phyloP scores from a whole-genome alignment of 208 protist species.

The Wallacemonas collosoma region DNA sequence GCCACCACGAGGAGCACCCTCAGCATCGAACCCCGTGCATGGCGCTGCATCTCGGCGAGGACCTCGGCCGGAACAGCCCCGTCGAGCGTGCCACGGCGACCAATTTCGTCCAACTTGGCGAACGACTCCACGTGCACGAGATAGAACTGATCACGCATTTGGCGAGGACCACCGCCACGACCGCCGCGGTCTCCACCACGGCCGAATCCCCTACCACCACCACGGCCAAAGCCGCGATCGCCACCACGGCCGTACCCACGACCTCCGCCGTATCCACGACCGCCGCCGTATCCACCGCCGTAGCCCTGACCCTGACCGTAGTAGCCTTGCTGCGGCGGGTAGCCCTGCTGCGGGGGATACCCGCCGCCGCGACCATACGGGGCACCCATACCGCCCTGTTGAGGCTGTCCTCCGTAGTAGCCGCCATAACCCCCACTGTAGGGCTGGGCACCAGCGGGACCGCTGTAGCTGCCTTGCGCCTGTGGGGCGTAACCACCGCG shows the following conservation, averaged over 20 bases:
- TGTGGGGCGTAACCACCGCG: background rate
- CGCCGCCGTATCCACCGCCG: constrained; percentile 16
- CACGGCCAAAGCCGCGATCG: constrained; percentile 25
- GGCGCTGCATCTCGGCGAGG: constrained; percentile 36
- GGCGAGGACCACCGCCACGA: constrained; percentile 20
- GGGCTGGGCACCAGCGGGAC: background rate
- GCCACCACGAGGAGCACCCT: constrained; percentile 64
- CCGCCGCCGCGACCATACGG: constrained; percentile 6
- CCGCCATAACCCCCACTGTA: constrained; percentile 23
- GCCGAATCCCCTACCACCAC: constrained; percentile 15
- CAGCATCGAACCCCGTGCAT: constrained; percentile 32
- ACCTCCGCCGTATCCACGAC: constrained; percentile 20
- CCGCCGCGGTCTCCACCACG: constrained; percentile 22
- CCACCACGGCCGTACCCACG: constrained; percentile 23
- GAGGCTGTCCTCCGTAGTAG: constrained; percentile 27
- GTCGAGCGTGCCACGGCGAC: constrained; percentile 54
- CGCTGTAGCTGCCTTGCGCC: constrained; percentile 15
- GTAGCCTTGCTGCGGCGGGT: constrained; percentile 12
- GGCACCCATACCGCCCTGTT: constrained; percentile 7
- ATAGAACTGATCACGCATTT: constrained; percentile 28
- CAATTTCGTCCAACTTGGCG: constrained; percentile 62
- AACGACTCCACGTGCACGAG: constrained; percentile 77
- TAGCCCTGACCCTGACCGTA: constrained; percentile 22
- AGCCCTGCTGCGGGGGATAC: background rate
- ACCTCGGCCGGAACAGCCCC: constrained; percentile 40